A percentile compares a stretch with the other conserved stretches of the same genome.
phyloP scores from a whole-genome alignment of 805 yeast genomes.

The Ogataea philodendri region DNA sequence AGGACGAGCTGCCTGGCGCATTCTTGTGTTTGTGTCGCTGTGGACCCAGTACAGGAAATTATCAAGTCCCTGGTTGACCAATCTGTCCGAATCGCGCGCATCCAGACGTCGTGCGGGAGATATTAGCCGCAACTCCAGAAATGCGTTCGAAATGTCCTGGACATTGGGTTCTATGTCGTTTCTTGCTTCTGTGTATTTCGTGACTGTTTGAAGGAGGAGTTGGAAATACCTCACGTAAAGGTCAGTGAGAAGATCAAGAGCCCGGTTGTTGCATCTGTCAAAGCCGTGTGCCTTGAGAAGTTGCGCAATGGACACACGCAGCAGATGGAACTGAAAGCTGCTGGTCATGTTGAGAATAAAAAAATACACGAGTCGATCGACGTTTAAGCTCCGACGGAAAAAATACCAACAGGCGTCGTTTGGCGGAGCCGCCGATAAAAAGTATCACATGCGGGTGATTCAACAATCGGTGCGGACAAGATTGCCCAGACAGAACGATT shows the following conservation, averaged over 20 bases:
- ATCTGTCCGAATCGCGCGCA: slow-evolving; percentile 47
- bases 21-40: slow-evolving; percentile 43
- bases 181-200: slow-evolving; percentile 47
- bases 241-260: slow-evolving; percentile 77
- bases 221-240: slow-evolving; percentile 63
- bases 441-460: slow-evolving; percentile 10
- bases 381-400: too few species aligned
- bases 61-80: slow-evolving; percentile 46
- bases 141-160: slow-evolving; percentile 71
- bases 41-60: slow-evolving; percentile 58
- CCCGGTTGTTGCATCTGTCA: slow-evolving; percentile 69
- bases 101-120: slow-evolving; percentile 58
- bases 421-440: too few species aligned
- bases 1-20: slow-evolving; percentile 39
- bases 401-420: slow-evolving; percentile 1
- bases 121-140: slow-evolving; percentile 60
- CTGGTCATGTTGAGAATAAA: slow-evolving; percentile 12
- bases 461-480: slow-evolving; percentile 1
- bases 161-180: slow-evolving; percentile 38
- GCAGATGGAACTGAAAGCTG: slow-evolving; percentile 32
- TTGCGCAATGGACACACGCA: slow-evolving; percentile 42
- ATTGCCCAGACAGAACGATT: too few species aligned
- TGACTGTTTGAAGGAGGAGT: slow-evolving; percentile 50
- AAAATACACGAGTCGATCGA: slow-evolving; percentile 9
- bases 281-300: slow-evolving; percentile 79